Conservation (phyloP, 345 rosid genomes). For the Salix udensis region DNA sequence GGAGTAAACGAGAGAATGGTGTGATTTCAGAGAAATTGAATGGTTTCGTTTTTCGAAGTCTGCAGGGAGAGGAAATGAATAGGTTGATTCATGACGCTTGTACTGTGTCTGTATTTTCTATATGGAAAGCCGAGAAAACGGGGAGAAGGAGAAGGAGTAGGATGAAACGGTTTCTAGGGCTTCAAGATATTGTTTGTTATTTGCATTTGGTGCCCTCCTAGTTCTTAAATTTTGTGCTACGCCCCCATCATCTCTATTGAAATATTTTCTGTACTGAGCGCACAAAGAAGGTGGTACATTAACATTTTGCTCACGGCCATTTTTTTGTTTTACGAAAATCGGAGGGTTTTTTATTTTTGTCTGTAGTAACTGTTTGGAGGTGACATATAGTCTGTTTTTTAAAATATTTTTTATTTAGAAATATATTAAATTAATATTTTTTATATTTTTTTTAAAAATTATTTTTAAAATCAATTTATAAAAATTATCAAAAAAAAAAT, state of each 20-base stretch:
- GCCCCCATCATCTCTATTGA: neutral
- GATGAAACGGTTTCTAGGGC: slow-evolving; percentile 16
- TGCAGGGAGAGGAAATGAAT: neutral
- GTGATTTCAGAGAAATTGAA: neutral
- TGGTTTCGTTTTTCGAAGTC: neutral
- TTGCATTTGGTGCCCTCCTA: neutral
- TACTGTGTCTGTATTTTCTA: neutral
- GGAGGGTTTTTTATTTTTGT: neutral
- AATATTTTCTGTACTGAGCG: neutral
- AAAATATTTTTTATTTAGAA: no score
- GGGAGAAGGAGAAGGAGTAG: no score
- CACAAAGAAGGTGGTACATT: neutral
- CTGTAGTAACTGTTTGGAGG: no score
- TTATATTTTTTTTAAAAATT: no score
- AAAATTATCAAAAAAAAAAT: no score
- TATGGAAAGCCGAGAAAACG: neutral
- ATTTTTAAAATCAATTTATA: no score
- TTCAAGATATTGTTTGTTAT: slow-evolving; percentile 1
- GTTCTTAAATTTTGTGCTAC: neutral
- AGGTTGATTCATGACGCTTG: neutral
- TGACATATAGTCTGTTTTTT: no score
- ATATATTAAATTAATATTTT: no score
- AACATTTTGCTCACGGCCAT: neutral
- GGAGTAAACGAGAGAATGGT: neutral
- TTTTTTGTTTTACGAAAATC: neutral